Base-by-base conservation (phyloP, 345 rosid species). In the Aquilaria yunnanensis region DNA sequence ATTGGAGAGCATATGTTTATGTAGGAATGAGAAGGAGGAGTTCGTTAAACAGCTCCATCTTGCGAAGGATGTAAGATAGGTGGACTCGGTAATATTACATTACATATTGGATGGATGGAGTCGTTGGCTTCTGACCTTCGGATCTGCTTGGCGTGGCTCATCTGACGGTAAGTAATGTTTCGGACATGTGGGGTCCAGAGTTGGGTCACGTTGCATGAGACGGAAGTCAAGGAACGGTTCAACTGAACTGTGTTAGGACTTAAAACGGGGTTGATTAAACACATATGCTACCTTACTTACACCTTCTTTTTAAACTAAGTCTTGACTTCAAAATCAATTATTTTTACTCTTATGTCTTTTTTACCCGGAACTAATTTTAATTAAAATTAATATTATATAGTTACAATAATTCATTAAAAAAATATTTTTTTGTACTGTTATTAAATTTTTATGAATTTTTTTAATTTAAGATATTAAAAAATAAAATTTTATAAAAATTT, bases 41-140 rank as follows among this genome's bases (percentile, higher is more conserved):
- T 82, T 85, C 60, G 90, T 78, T 80, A 75, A 78, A 78, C 85
- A 72, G 82, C 74, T 80, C 78, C 90, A 82, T 80, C 85, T 65
- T 45, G 75, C 61, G 79, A 77, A 14, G 51, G 34, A n/a, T 52
- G 32, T 72, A 51, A 72, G 43, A 37, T 37, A 61, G 77, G 77
- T 74, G 83, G 83, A 76, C 74, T 75, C 33, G 82, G 77, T 73
- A 59, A 51, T 53, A 65, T 67, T 62, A 43, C 41, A 57, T 49
- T 50, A 51, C 23, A 23, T 23, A 23, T 23, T 23, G 8, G 3
- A 37, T 37, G 2, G 69, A 74, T 67, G 69, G 45, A 78, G 76
- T 75, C 66, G 75, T 72, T 75, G 65, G 65, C 6, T 43, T 30
- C 46, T 55, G 46, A 13, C 50, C n/a, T 33, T 9, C 16, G 30